A percentile compares a stretch with the other conserved stretches of the same genome.
Conservation (phyloP, 176 grass and related monocot genomes). For the Ensete glaucum region DNA sequence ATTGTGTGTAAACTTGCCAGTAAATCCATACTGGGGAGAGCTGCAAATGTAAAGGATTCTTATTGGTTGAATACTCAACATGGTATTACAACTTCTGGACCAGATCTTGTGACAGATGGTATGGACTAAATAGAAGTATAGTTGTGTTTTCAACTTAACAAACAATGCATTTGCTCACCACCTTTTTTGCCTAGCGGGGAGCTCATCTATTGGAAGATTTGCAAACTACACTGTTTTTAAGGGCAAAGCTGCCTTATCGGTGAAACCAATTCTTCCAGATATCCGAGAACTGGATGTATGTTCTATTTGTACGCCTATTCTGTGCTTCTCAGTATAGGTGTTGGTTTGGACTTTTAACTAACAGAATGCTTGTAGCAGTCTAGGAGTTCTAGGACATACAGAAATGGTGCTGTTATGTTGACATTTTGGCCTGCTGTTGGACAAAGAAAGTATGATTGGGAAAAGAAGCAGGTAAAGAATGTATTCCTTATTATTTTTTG, state of each 20-base stretch:
- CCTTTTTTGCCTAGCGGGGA: neutral
- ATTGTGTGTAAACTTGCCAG: neutral
- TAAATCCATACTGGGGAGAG: neutral
- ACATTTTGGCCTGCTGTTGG: conserved; percentile 77
- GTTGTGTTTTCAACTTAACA: neutral
- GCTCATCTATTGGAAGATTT: conserved; percentile 30
- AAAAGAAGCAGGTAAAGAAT: conserved; percentile 66
- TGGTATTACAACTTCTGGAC: neutral
- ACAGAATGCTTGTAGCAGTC: conserved; percentile 36
- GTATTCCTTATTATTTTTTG: neutral
- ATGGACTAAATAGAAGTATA: neutral
- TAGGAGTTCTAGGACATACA: conserved; percentile 45
- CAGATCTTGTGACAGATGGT: neutral
- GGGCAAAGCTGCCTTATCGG: conserved; percentile 80
- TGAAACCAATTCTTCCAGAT: conserved; percentile 55
- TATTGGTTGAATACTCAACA: neutral
- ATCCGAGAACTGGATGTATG: conserved; percentile 59
- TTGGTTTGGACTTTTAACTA: neutral
- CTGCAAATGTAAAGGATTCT: neutral
- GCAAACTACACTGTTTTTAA: conserved; percentile 85
- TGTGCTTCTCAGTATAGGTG: conserved; percentile 6
- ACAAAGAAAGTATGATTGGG: conserved; percentile 72
- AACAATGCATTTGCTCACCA: neutral
- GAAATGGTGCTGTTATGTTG: conserved; percentile 66
- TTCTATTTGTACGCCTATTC: conserved; percentile 16